Evolutionary conservation across 495 filamentous ascomycete genomes (phyloP), one percentile per base, ranked within the genome.

Genomic region (Penicillium ucsense): DNA sequence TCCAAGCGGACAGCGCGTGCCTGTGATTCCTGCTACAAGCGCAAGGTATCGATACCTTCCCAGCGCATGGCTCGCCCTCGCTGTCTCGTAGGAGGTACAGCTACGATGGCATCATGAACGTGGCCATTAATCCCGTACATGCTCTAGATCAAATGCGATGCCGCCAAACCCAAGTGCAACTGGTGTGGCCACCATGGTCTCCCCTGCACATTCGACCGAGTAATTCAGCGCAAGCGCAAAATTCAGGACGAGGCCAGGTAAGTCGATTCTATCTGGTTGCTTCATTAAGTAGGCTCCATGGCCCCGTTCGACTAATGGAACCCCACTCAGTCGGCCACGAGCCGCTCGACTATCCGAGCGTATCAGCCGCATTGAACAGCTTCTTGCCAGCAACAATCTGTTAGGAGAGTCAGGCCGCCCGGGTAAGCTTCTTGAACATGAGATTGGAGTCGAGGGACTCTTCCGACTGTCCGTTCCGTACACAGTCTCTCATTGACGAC

Each of bases 141-240:
- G 1, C 6, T 31, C 44, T 43, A 78, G 73, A 78, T 78, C 43
- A 74, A 75, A 68, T 78, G 75, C 47, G 75, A 78, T 47, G 62
- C 59, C 8, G 66, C 59, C 6, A 36, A 58, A 3, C 65, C 66
- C 4, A 48, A 64, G 42, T 78, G 75, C 61, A 72, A 78, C 55
- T 78, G 75, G 75, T 78, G 75, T 46, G 65, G 62, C 43, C 72
- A 77, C 51, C 75, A 78, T 50, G 59, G 68, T 42, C 63, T 70
- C 4, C 52, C 66, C 9, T 78, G 75, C 55, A 75, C 73, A 1
- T 76, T 73, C 48, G 61, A 67, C 39, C 59, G 72, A 29, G 56
- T 63, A 1, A 57, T 63, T 30, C 60, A 58, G 38, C 56, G 65
- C 35, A 68, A 61, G 53, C 57, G 65, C 20, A 72, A 72, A 44